Conservation (phyloP, 768 basidiomycete species). For the Tulasnella calospora region DNA sequence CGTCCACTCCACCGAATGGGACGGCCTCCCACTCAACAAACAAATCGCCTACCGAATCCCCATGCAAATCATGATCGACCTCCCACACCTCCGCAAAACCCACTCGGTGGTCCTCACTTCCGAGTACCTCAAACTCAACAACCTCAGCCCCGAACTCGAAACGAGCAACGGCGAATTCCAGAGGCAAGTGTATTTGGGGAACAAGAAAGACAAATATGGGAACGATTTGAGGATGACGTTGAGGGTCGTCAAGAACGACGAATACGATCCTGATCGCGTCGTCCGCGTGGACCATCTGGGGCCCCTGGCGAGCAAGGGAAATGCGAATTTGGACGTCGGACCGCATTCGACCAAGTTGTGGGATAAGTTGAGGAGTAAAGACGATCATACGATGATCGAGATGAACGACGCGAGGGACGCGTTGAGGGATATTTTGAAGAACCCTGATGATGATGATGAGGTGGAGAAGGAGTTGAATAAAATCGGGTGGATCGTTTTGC, state of each 20-base stretch:
- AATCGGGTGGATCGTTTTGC: constrained; percentile 43
- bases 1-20: constrained; percentile 42
- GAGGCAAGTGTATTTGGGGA: constrained; percentile 35
- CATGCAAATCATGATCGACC: constrained; percentile 40
- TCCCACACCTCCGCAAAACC: constrained; percentile 40
- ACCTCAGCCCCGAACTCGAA: constrained; percentile 37
- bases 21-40: constrained; percentile 36
- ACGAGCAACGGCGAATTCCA: constrained; percentile 42
- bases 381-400: constrained; percentile 32
- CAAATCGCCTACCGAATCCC: constrained; percentile 35
- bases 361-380: constrained; percentile 29
- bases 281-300: constrained; percentile 41
- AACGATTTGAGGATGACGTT: constrained; percentile 33
- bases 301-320: neutral
- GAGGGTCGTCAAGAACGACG: constrained; percentile 40
- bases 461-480: constrained; percentile 37
- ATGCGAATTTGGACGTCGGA: neutral
- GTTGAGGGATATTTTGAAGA: constrained; percentile 23
- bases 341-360: neutral
- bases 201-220: constrained; percentile 33
- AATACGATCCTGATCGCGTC: constrained; percentile 40
- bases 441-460: constrained; percentile 33
- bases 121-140: constrained; percentile 43
- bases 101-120: constrained; percentile 43
- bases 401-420: constrained; percentile 35